Evolutionary conservation across 2,329 filamentous ascomycete species (phyloP).

Genomic region (Nemania abortiva): DNA sequence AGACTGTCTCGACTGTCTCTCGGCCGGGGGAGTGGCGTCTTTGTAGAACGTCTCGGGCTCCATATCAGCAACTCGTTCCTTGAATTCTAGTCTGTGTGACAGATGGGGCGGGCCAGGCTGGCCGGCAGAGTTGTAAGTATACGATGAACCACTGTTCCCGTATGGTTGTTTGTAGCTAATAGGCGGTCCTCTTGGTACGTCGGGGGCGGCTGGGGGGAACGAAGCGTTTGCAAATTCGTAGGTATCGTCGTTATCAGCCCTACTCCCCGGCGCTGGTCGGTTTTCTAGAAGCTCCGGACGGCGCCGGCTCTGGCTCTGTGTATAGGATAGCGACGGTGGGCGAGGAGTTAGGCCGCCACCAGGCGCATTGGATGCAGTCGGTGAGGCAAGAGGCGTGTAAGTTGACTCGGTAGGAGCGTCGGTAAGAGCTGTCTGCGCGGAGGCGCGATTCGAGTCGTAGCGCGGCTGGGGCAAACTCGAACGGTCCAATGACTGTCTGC

Average conservation of each 20-base stretch:
- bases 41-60: slow-evolving; percentile 54
- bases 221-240: slow-evolving; percentile 53
- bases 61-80: slow-evolving; percentile 43
- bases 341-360: slow-evolving; percentile 68
- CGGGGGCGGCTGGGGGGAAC: slow-evolving; percentile 66
- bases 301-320: slow-evolving; percentile 55
- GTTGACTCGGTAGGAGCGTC: slow-evolving; percentile 70
- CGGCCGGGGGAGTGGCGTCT: slow-evolving; percentile 43
- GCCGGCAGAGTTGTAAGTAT: slow-evolving; percentile 50
- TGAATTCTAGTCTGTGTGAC: slow-evolving; percentile 45
- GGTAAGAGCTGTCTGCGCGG: slow-evolving; percentile 67
- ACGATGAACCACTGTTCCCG: slow-evolving; percentile 53
- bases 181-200: slow-evolving; percentile 70
- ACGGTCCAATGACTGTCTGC: slow-evolving; percentile 53
- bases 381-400: slow-evolving; percentile 68
- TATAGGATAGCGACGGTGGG: slow-evolving; percentile 68
- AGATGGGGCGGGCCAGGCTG: slow-evolving; percentile 49
- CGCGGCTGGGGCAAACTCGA: slow-evolving; percentile 51
- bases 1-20: slow-evolving; percentile 45
- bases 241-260: slow-evolving; percentile 58
- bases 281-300: slow-evolving; percentile 59
- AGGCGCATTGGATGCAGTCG: slow-evolving; percentile 63
- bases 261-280: slow-evolving; percentile 58
- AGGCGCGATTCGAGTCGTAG: slow-evolving; percentile 61
- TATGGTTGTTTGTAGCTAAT: slow-evolving; percentile 67